Evolutionary conservation across 2,329 filamentous ascomycete genomes (phyloP).

Genomic region (Cyphellophora attinorum): DNA sequence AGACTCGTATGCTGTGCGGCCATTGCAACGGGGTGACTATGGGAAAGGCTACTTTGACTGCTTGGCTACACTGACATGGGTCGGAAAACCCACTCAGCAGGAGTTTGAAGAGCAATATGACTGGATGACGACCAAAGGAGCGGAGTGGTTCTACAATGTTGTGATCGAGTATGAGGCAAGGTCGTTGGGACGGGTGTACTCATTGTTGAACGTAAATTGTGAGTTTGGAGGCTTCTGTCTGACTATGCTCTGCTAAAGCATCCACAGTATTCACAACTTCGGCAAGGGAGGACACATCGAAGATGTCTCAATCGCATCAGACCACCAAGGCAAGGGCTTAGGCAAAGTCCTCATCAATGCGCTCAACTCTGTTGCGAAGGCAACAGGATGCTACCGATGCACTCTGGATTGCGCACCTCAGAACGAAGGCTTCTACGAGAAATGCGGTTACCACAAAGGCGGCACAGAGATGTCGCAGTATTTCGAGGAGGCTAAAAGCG

Average conservation of each 20-base stretch:
- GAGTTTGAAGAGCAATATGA: constrained; percentile 5
- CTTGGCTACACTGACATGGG: constrained; percentile 3
- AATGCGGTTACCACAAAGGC: constrained; percentile 6
- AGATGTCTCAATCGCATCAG: constrained; percentile 5
- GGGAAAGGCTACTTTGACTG: constrained; percentile 5
- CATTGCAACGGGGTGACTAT: constrained; percentile 4
- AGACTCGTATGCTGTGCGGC: constrained; percentile 3
- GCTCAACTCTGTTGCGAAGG: constrained; percentile 22
- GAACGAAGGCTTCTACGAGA: constrained; percentile 32
- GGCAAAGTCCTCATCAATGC: constrained; percentile 4
- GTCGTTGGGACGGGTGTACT: constrained; percentile 4
- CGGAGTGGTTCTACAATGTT: constrained; percentile 2
- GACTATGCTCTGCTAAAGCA: background rate
- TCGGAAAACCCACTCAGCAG: constrained; percentile 4
- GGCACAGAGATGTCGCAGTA: constrained; percentile 7
- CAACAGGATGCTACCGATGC: constrained; percentile 51
- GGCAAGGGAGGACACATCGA: constrained; percentile 6
- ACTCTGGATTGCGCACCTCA: constrained; percentile 49
- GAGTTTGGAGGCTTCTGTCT: constrained; percentile 2
- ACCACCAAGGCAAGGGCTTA: constrained; percentile 5
- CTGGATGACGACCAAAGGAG: constrained; percentile 4
- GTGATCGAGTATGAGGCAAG: constrained; percentile 5
- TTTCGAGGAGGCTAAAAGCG: constrained; percentile 2
- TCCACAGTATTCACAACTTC: constrained; percentile 6
- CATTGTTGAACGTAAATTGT: constrained; percentile 8